Conservation (phyloP, 2,329 filamentous ascomycete species). For the Aspergillus candidus region DNA sequence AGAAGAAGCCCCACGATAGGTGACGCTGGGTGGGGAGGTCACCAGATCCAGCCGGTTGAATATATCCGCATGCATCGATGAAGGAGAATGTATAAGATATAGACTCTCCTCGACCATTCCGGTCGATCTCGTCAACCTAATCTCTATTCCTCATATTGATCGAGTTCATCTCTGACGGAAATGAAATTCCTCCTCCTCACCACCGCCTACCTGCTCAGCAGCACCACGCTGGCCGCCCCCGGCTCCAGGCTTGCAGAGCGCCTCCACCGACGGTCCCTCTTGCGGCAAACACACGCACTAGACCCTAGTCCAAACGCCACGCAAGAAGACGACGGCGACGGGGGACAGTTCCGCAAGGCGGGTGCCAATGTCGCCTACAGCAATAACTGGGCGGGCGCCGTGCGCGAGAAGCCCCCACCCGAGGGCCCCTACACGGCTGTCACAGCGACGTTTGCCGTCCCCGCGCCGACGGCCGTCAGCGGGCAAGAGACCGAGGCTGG, state of each 20-base stretch:
- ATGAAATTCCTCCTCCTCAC: constrained; percentile 10
- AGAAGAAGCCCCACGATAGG: no score
- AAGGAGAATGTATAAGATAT: no score
- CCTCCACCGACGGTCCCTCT: constrained; percentile 21
- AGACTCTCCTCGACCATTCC: no score
- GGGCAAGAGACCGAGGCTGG: constrained; percentile 39
- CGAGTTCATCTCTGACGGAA: no score
- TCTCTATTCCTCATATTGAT: no score
- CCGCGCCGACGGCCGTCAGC: constrained; percentile 41
- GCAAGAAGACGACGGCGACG: constrained; percentile 9
- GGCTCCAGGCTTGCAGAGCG: constrained; percentile 24
- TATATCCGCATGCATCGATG: no score
- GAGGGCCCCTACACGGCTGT: constrained; percentile 45
- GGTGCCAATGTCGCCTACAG: constrained; percentile 45
- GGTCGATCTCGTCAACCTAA: no score
- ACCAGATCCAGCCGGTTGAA: no score
- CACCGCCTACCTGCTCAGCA: constrained; percentile 18
- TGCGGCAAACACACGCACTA: constrained; percentile 23
- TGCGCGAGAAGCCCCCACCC: constrained; percentile 40
- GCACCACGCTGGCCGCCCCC: constrained; percentile 23
- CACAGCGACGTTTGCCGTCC: constrained; percentile 46
- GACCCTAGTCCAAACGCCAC: constrained; percentile 6
- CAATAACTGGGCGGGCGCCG: constrained; percentile 56
- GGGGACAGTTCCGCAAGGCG: constrained; percentile 5
- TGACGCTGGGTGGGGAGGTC: no score